Percentiles rank a stretch among this genome's conserved stretches.
Evolutionary conservation across 148 eudicot genomes (phyloP).

Genomic region (Vaccinium corymbosum): DNA sequence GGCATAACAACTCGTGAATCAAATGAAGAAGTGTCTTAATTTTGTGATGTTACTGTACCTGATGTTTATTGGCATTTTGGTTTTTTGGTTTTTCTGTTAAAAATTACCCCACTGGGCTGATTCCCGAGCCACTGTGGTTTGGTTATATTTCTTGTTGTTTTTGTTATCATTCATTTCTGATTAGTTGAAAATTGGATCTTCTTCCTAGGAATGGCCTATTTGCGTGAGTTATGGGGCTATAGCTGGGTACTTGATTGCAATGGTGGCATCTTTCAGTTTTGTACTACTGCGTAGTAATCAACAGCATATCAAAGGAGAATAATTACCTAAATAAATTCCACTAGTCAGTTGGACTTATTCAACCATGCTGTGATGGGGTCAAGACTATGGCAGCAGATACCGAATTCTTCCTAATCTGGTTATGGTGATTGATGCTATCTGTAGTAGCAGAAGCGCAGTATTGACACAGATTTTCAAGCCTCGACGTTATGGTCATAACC

Average conservation of each 20-base stretch:
- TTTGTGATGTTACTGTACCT: too few relatives aligned
- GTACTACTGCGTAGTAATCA: constrained; percentile 23
- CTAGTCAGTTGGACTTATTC: background rate
- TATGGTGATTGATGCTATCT: background rate
- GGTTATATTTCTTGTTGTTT: background rate
- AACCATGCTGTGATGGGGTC: background rate
- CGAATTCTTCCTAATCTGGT: background rate
- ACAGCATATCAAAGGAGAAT: constrained; percentile 55
- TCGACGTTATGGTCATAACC: background rate
- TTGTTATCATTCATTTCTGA: background rate
- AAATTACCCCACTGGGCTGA: background rate
- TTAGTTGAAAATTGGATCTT: background rate
- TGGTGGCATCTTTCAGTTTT: constrained; percentile 49
- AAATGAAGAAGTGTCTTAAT: too few relatives aligned
- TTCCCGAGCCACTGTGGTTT: background rate
- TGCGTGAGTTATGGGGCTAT: constrained; percentile 87
- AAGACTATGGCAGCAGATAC: background rate
- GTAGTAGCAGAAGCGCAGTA: background rate
- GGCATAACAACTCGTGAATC: background rate
- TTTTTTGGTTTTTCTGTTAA: background rate
- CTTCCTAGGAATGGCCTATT: constrained; percentile 89
- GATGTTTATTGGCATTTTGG: background rate
- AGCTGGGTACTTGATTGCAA: constrained; percentile 59
- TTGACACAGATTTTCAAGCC: background rate
- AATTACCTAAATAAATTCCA: constrained; percentile 5